Evolutionary conservation across 352 stramenopile genomes (phyloP).

Genomic region (Globisporangium perplexum): DNA sequence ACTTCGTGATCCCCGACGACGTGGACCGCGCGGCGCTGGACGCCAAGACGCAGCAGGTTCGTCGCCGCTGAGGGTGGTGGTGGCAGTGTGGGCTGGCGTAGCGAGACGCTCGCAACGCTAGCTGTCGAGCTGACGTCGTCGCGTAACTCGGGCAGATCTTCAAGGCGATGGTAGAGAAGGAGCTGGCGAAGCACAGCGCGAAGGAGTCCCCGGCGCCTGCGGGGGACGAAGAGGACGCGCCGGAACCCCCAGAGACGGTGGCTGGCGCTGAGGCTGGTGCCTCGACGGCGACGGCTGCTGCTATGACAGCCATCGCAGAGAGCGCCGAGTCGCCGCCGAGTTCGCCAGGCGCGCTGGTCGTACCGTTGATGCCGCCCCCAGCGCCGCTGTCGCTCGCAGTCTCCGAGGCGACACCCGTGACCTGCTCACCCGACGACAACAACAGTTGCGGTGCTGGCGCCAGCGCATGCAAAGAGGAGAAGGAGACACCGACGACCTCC

Average conservation of each 20-base stretch:
- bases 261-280: conserved; percentile 2
- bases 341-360: conserved; percentile 5
- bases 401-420: not conserved
- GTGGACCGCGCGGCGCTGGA: conserved; percentile 44
- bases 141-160: conserved; percentile 24
- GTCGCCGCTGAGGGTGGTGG: not conserved
- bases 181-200: conserved; percentile 30
- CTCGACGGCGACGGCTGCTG: not conserved
- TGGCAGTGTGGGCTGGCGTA: too few species aligned
- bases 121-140: not conserved
- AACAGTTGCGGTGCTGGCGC: not conserved
- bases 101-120: too few species aligned
- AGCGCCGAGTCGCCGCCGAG: not conserved
- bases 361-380: not conserved
- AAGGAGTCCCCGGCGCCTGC: conserved; percentile 16
- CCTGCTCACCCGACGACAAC: not conserved
- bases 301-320: not conserved
- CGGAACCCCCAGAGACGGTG: conserved; percentile 4
- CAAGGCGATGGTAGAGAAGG: conserved; percentile 51
- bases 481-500: not conserved
- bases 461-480: not conserved
- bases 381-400: not conserved
- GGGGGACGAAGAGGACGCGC: conserved; percentile 1
- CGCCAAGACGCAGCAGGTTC: conserved; percentile 36
- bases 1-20: conserved; percentile 55